Percentiles rank a stretch among this genome's conserved stretches.
phyloP scores from a whole-genome alignment of 1,284 basidiomycete species.

The Ustilago cynodontis region DNA sequence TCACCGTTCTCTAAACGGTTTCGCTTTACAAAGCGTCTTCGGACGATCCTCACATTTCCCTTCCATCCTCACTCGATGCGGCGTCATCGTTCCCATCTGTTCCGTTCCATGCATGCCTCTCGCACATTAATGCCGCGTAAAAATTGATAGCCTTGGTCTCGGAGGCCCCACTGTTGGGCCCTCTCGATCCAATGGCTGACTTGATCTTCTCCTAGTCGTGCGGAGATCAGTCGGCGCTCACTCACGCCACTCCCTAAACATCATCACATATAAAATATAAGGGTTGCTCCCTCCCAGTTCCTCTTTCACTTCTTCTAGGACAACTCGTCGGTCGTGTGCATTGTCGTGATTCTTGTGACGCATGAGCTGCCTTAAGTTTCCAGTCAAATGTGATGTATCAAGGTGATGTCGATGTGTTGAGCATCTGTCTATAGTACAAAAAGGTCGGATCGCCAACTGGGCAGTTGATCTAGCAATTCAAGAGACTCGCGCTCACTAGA shows the following conservation, averaged over 20 bases:
- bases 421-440: neutral
- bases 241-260: neutral
- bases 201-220: constrained; percentile 9
- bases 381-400: neutral
- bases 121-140: constrained; percentile 7
- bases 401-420: constrained; percentile 7
- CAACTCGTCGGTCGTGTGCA: neutral
- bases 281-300: constrained; percentile 6
- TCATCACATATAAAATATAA: constrained; percentile 17
- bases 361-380: neutral
- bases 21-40: constrained; percentile 3
- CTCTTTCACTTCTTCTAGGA: neutral
- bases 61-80: constrained; percentile 9
- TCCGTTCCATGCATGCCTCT: neutral
- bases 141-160: constrained; percentile 8
- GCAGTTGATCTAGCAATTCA: neutral
- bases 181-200: constrained; percentile 5
- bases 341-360: neutral
- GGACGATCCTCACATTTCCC: neutral
- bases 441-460: neutral
- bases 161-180: neutral
- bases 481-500: constrained; percentile 72
- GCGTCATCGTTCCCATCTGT: constrained; percentile 9
- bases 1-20: constrained; percentile 68
- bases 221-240: constrained; percentile 4